Evolutionary conservation across 257 asterid species (phyloP).

Genomic region (Primulina tabacum): DNA sequence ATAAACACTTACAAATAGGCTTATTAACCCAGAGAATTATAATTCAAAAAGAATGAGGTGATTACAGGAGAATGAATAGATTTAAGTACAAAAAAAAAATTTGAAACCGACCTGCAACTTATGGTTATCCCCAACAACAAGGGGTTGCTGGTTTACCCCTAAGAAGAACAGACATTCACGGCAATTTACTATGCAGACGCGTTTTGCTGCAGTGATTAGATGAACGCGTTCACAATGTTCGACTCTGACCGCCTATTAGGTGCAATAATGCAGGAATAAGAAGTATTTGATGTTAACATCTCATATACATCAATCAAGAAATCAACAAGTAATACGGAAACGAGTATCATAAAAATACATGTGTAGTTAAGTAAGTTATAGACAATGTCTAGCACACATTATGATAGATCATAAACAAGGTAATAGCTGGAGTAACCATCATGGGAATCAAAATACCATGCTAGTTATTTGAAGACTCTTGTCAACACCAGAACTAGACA

Average conservation of each 20-base stretch:
- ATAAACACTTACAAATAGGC: neutral
- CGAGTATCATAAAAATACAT: neutral
- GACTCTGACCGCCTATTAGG: slow-evolving; percentile 79
- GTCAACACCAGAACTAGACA: slow-evolving; percentile 8
- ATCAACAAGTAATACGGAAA: slow-evolving; percentile 8
- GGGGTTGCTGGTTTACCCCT: slow-evolving; percentile 90
- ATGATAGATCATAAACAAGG: slow-evolving; percentile 15
- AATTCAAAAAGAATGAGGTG: slow-evolving; percentile 1
- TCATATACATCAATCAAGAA: slow-evolving; percentile 20
- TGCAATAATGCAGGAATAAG: slow-evolving; percentile 16
- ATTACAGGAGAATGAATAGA: slow-evolving; percentile 13
- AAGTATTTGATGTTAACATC: neutral
- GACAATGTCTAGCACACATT: slow-evolving; percentile 9
- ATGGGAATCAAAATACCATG: slow-evolving; percentile 8
- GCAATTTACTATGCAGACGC: slow-evolving; percentile 87
- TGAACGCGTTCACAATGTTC: slow-evolving; percentile 99
- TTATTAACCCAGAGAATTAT: slow-evolving; percentile 2
- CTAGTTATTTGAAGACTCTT: neutral
- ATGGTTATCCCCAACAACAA: slow-evolving; percentile 95
- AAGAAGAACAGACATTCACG: slow-evolving; percentile 93
- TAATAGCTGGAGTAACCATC: neutral
- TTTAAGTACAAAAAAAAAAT: slow-evolving; percentile 18
- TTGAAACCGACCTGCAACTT: slow-evolving; percentile 71
- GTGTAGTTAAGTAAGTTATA: neutral
- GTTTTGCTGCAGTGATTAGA: slow-evolving; percentile 82